Conservation (phyloP, 2,329 filamentous ascomycete species). For the Fusarium agapanthi region DNA sequence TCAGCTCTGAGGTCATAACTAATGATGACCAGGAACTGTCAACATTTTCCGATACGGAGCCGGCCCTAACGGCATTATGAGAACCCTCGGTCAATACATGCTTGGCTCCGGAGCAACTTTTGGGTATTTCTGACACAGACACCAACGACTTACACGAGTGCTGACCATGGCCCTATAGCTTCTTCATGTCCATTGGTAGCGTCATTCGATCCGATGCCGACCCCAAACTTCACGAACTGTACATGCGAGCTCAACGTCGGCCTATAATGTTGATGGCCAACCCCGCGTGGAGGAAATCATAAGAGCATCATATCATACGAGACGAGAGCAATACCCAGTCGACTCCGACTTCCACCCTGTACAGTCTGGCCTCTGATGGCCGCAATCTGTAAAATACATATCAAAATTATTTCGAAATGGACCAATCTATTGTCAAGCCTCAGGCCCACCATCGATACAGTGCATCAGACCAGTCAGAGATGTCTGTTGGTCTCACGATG, state of each 20-base stretch:
- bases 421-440: slow-evolving; percentile 26
- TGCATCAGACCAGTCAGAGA: slow-evolving; percentile 18
- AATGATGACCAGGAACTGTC: slow-evolving; percentile 73
- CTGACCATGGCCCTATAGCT: slow-evolving; percentile 56
- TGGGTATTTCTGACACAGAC: slow-evolving; percentile 66
- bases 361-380: slow-evolving; percentile 38
- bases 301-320: slow-evolving; percentile 32
- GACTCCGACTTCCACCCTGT: slow-evolving; percentile 38
- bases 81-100: slow-evolving; percentile 97
- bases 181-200: slow-evolving; percentile 99
- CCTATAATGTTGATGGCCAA: slow-evolving; percentile 69
- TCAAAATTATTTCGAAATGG: slow-evolving; percentile 33
- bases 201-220: slow-evolving; percentile 93
- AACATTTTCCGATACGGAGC: slow-evolving; percentile 96
- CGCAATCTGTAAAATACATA: slow-evolving; percentile 44
- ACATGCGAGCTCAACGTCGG: slow-evolving; percentile 75
- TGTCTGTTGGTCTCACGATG: slow-evolving; percentile 15
- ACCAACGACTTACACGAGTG: not conserved
- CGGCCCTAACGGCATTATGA: slow-evolving; percentile 90
- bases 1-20: not conserved
- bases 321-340: slow-evolving; percentile 40
- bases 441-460: slow-evolving; percentile 11
- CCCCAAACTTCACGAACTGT: slow-evolving; percentile 77
- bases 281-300: slow-evolving; percentile 49
- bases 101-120: slow-evolving; percentile 93